Conservation (phyloP, 1,284 basidiomycete genomes). For the Pulchroboletus neoregius region DNA sequence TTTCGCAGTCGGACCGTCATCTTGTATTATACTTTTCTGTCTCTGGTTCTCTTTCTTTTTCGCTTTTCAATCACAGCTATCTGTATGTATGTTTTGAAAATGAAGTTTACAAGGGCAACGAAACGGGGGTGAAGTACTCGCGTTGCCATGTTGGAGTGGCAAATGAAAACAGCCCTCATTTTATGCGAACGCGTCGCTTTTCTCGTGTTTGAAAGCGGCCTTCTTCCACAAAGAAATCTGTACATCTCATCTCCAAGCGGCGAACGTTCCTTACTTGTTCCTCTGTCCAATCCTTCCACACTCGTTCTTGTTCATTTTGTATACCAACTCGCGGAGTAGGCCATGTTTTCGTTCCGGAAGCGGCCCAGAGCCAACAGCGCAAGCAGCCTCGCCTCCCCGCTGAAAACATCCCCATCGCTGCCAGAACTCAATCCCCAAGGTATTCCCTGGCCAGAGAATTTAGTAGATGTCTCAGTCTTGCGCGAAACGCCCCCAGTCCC, state of each 20-base stretch:
- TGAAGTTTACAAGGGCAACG: too few species aligned
- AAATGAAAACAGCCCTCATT: conserved; percentile 21
- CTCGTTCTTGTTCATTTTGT: conserved; percentile 28
- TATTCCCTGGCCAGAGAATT: conserved; percentile 75
- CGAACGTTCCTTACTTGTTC: conserved; percentile 23
- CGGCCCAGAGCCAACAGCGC: conserved; percentile 40
- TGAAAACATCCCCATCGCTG: conserved; percentile 63
- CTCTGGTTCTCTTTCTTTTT: conserved; percentile 16
- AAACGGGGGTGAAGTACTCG: neutral
- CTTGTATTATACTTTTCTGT: conserved; percentile 34
- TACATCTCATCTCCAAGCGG: conserved; percentile 14
- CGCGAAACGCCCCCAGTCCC: conserved; percentile 41
- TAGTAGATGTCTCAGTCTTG: conserved; percentile 65
- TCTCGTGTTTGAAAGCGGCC: conserved; percentile 16
- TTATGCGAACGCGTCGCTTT: conserved; percentile 15
- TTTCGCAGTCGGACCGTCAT: conserved; percentile 32
- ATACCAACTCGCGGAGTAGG: conserved; percentile 19
- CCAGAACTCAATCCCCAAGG: conserved; percentile 68
- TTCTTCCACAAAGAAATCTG: conserved; percentile 21
- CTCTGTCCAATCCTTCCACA: conserved; percentile 8
- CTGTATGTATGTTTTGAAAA: conserved; percentile 36
- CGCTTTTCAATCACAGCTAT: conserved; percentile 27
- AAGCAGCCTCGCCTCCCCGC: conserved; percentile 40
- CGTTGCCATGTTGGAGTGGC: conserved; percentile 28
- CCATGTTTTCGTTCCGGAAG: conserved; percentile 74